phyloP scores from a whole-genome alignment of 208 protist genomes.

The Willaertia magna region DNA sequence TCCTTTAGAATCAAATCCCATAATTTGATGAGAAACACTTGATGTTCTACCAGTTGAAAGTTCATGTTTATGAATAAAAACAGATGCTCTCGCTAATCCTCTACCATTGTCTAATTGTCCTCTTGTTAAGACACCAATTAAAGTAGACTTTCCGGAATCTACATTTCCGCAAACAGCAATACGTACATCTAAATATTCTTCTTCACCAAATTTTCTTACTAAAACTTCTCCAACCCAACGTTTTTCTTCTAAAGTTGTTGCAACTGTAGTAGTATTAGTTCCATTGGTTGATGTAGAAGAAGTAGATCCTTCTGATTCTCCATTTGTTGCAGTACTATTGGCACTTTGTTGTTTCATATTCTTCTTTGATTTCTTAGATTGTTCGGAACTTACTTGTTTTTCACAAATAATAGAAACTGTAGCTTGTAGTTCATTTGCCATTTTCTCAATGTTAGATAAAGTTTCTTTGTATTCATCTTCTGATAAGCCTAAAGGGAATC shows the following conservation, averaged over 20 bases:
- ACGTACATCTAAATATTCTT: slow-evolving; percentile 55
- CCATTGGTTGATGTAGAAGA: not conserved
- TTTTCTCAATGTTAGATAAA: slow-evolving; percentile 48
- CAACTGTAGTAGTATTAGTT: no score
- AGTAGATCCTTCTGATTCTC: not conserved
- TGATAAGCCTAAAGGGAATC: slow-evolving; percentile 55
- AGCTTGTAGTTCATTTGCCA: slow-evolving; percentile 50
- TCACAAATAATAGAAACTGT: slow-evolving; percentile 47
- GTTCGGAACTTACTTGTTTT: slow-evolving; percentile 24
- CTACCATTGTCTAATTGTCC: slow-evolving; percentile 69
- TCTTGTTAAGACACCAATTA: slow-evolving; percentile 69
- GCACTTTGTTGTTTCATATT: not conserved
- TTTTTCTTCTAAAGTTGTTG: no score
- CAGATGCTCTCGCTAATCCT: slow-evolving; percentile 50
- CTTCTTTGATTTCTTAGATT: not conserved
- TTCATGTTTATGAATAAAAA: slow-evolving; percentile 91
- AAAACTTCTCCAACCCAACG: slow-evolving; percentile 48
- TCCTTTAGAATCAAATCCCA: slow-evolving; percentile 79
- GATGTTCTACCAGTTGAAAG: slow-evolving; percentile 80
- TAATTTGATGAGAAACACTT: slow-evolving; percentile 79
- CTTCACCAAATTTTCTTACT: slow-evolving; percentile 40
- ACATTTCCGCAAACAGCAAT: slow-evolving; percentile 80
- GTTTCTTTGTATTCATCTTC: slow-evolving; percentile 57
- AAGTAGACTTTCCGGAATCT: slow-evolving; percentile 73
- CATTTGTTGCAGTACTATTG: not conserved